Evolutionary conservation across 2,329 filamentous ascomycete genomes (phyloP).

Genomic region (Cryphonectria radicalis): DNA sequence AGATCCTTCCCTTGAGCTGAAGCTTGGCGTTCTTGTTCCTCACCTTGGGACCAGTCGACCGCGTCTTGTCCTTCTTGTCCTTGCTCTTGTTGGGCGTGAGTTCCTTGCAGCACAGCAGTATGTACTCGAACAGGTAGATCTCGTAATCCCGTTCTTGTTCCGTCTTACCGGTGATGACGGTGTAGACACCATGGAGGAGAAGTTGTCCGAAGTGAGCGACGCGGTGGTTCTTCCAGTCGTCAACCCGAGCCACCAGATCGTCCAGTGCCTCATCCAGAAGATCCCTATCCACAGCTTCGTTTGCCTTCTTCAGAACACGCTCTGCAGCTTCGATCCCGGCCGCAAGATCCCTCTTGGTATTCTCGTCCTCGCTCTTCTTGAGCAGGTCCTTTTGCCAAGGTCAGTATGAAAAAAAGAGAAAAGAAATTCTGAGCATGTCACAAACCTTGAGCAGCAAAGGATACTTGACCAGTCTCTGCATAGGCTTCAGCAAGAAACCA

Average conservation of each 20-base stretch:
- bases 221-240: conserved; percentile 95
- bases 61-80: conserved; percentile 72
- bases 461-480: conserved; percentile 94
- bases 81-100: conserved; percentile 81
- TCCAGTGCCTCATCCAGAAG: conserved; percentile 81
- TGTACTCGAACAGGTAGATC: conserved; percentile 95
- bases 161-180: conserved; percentile 85
- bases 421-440: conserved; percentile 12
- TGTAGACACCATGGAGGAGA: conserved; percentile 86
- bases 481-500: conserved; percentile 93
- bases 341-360: conserved; percentile 72
- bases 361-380: conserved; percentile 80
- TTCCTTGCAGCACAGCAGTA: conserved; percentile 96
- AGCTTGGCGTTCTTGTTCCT: conserved; percentile 76
- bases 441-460: conserved; percentile 82
- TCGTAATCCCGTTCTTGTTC: conserved; percentile 98
- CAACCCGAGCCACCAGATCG: conserved; percentile 80
- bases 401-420: conserved; percentile 34
- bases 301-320: conserved; percentile 80
- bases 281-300: conserved; percentile 88
- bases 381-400: conserved; percentile 70
- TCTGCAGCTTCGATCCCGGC: conserved; percentile 82
- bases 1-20: conserved; percentile 95
- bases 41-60: conserved; percentile 59
- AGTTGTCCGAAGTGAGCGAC: conserved; percentile 91